Evolutionary conservation across 148 eudicot species (phyloP).

Genomic region (Dysphania ambrosioides): DNA sequence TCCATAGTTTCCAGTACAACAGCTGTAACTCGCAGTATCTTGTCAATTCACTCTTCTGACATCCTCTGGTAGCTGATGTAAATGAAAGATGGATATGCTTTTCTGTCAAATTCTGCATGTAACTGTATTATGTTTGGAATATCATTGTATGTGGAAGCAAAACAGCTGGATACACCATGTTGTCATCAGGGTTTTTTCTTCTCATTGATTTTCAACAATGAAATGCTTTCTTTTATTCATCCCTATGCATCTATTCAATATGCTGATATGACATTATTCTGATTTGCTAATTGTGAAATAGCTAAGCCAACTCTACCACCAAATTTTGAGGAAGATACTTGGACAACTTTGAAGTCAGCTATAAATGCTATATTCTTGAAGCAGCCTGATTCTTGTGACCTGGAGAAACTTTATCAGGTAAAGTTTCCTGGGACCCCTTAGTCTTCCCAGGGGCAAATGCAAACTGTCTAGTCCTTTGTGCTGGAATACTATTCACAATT

Average conservation of each 20-base stretch:
- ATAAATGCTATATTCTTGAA: slow-evolving; percentile 88
- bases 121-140: neutral
- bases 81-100: neutral
- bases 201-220: neutral
- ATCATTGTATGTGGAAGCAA: neutral
- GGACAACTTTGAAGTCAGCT: slow-evolving; percentile 87
- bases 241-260: neutral
- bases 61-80: neutral
- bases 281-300: slow-evolving; percentile 27
- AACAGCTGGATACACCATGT: neutral
- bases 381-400: slow-evolving; percentile 84
- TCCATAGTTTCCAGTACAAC: neutral
- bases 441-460: neutral
- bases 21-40: neutral
- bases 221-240: neutral
- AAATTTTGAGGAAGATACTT: slow-evolving; percentile 89
- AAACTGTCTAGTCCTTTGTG: neutral
- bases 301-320: slow-evolving; percentile 80
- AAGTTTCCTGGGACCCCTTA: neutral
- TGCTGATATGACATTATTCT: slow-evolving; percentile 12
- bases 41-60: neutral
- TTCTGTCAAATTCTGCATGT: neutral
- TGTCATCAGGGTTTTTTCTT: neutral
- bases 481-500: slow-evolving; percentile 6
- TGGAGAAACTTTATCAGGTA: slow-evolving; percentile 93